Conservation (phyloP, 164 flowering plant species). For the Santalum album region DNA sequence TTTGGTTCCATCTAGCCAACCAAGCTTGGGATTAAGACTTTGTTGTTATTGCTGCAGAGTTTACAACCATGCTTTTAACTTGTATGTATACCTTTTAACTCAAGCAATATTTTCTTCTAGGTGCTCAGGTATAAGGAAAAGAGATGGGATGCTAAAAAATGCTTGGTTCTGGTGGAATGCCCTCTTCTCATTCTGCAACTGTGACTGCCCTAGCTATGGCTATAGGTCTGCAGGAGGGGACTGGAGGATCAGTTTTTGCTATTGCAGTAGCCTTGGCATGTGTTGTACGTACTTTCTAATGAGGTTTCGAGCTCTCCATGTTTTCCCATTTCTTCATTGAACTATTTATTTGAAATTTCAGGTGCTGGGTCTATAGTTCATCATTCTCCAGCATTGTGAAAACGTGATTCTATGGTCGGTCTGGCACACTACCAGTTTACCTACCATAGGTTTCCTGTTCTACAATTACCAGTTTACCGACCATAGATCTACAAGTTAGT, state of each 20-base stretch:
- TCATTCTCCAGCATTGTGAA: too few species aligned
- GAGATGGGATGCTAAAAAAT: conserved; percentile 44
- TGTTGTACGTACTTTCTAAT: conserved; percentile 27
- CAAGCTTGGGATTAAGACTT: too few species aligned
- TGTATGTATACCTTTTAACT: not conserved
- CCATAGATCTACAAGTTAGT: too few species aligned
- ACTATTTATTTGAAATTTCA: not conserved
- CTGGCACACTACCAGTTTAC: too few species aligned
- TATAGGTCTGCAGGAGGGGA: conserved; percentile 35
- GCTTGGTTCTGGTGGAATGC: conserved; percentile 56
- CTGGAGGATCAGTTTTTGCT: conserved; percentile 33
- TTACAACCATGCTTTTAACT: not conserved
- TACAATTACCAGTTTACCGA: too few species aligned
- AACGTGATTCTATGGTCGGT: too few species aligned
- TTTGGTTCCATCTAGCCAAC: too few species aligned
- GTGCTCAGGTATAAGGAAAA: conserved; percentile 46
- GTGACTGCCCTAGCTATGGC: conserved; percentile 39
- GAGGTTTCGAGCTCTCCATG: not conserved
- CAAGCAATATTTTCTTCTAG: conserved; percentile 17
- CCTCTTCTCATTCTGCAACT: conserved; percentile 52
- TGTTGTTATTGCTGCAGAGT: too few species aligned
- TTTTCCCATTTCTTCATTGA: not conserved
- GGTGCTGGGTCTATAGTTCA: too few species aligned
- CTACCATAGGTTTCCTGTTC: too few species aligned
- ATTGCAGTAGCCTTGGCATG: conserved; percentile 40